Base-by-base conservation (phyloP, 768 basidiomycete genomes). In the Mycena rosella region DNA sequence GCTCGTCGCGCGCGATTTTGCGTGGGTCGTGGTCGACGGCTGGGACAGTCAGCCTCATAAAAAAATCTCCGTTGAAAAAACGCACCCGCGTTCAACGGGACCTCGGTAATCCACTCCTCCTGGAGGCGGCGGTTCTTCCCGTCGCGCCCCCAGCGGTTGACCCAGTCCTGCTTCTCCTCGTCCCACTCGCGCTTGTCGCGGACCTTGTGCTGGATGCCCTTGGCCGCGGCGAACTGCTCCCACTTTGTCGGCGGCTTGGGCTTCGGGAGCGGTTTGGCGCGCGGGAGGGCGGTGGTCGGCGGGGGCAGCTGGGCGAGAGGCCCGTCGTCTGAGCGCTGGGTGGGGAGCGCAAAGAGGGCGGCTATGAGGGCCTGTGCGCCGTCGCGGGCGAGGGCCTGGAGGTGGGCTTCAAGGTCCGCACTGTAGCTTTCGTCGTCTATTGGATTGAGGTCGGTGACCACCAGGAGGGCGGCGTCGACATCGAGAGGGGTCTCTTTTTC, bases 221-320 rank as follows among this genome's bases (percentile, higher is more conserved):
- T 98, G 40, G 94, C 91, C 52, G 90, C 89, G 6, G 97, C 97
- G 75, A 99, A 99, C 62, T 88, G 85, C 82, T 99, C 95, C 98
- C 98, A 99, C 79, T 98, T 99, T 9, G 97, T 99, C 36, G 86
- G 89, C 11, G 92, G 91, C 80, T 97, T 98, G 3, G 93, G 92
- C 74, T 96, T 96, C 0, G 96, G 98, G 3, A 99, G 84, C 0
- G 94, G 95, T 77, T 99, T 99, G 32, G 96, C 87, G 26, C 98
- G 88, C 0, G 98, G 98, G 1, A 99, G 87, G 52, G 84, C 82
- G 29, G 92, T 94, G 2, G 85, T 87, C 3, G 94, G 92, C 1
- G 88, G 75, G 0, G 97, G 96, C 4, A 98, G 91, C 62, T 88
- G 84, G 1, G 92, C 94, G 54, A 95, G 84, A 0, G 95, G 95